Evolutionary conservation across 2,329 filamentous ascomycete genomes (phyloP), one percentile per base, ranked within the genome.

Genomic region (Sordariomycetes sp.): DNA sequence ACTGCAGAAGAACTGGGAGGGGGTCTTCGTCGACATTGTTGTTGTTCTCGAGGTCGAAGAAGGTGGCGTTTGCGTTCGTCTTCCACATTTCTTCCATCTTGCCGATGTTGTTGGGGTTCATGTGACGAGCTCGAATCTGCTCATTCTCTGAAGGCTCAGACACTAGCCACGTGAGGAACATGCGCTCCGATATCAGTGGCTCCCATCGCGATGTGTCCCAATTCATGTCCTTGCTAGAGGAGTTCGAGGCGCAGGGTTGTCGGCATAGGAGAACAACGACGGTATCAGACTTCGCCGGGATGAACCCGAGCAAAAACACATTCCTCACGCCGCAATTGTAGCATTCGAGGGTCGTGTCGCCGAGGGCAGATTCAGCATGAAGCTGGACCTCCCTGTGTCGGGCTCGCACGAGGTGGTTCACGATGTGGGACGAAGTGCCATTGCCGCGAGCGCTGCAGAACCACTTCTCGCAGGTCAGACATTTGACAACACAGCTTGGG

Each of bases 291-390:
- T 98, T 98, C 37, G 92, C 92, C 8, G 92, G 93, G 47, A 98
- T 98, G 57, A 98, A 98, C 6, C 92, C 92, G 19, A 98, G 79
- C 23, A 96, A 70, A 48, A 98, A 98, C 32, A 95, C 90, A 56
- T 98, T 98, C 65, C 95, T 96, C n/a, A 86, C 95, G 30, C 90
- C 92, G 59, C 92, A 98, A 63, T 95, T 96, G 67, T 98, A 98
- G 64, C 92, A 98, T 66, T 98, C 92, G 42, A 98, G 74, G 24
- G 93, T 86, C 1, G 92, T 98, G 55, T 98, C 93, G 43, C 92
- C 92, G 9, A 98, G 78, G 7, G 87, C 81, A 14, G 92, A 96
- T 46, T 82, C 79, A 7, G 92, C 90, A 57, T 98, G 92, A 36
- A 98, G 77, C 59, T 95, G 90, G 34, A 98, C 92, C 64, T 98